A percentile compares a stretch with the other conserved stretches of the same genome.
These are phyloP conservation scores for Priceomyces medius DNA, from an alignment of 805 yeast species.

Conservation along the genomic window DNA sequence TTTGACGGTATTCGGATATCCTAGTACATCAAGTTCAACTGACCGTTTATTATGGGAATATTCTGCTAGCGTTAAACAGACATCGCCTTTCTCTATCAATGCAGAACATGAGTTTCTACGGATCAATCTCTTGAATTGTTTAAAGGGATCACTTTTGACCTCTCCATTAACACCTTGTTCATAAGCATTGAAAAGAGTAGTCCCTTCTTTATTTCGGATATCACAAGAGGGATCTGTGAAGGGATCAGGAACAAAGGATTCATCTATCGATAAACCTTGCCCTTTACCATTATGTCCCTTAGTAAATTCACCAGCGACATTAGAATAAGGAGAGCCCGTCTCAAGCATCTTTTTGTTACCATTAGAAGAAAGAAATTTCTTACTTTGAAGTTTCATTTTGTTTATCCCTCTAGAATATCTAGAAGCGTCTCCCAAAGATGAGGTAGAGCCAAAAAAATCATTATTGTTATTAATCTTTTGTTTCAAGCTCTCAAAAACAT, in stretches of 20 bases:
- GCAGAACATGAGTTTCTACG: slow-evolving; percentile 39
- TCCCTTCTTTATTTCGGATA: not conserved
- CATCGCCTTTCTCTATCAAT: slow-evolving; percentile 12
- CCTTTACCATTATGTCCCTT: not conserved
- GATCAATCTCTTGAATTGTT: slow-evolving; percentile 15
- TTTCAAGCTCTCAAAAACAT: slow-evolving; percentile 30
- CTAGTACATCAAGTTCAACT: not conserved
- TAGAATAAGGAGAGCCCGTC: not conserved
- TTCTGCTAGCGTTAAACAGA: slow-evolving; percentile 21
- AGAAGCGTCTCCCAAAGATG: slow-evolving; percentile 19
- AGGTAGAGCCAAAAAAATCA: slow-evolving; percentile 10
- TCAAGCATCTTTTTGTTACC: not conserved
- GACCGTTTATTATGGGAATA: slow-evolving; percentile 4
- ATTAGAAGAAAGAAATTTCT: slow-evolving; percentile 2
- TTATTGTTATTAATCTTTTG: slow-evolving; percentile 27
- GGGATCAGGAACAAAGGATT: not conserved
- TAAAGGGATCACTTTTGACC: slow-evolving; percentile 7
- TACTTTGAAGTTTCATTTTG: slow-evolving; percentile 25
- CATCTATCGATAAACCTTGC: not conserved
- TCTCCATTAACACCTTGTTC: not conserved
- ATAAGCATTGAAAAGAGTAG: too few relatives aligned
- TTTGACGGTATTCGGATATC: not conserved
- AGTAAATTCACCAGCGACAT: not conserved
- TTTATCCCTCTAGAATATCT: slow-evolving; percentile 35
- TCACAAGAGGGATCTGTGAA: not conserved